Evolutionary conservation across 2,329 filamentous ascomycete genomes (phyloP).

Genomic region (Pseudogymnoascus sp.): DNA sequence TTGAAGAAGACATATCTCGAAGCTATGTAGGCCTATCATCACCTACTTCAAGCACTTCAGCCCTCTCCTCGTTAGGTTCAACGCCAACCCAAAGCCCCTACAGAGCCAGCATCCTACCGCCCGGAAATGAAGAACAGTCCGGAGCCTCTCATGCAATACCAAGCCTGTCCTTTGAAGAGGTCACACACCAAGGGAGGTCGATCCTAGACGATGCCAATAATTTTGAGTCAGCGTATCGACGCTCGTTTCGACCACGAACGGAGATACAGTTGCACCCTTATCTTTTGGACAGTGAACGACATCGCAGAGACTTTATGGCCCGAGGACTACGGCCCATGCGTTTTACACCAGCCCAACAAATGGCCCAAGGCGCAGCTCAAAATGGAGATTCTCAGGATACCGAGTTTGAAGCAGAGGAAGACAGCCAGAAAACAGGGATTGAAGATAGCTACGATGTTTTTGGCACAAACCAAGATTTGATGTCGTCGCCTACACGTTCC

Average conservation of each 20-base stretch:
- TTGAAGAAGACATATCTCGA: conserved; percentile 32
- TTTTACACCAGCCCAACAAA: conserved; percentile 21
- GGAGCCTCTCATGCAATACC: background rate
- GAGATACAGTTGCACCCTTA: conserved; percentile 30
- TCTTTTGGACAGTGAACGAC: conserved; percentile 27
- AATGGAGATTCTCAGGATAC: conserved; percentile 21
- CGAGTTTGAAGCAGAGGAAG: conserved; percentile 20
- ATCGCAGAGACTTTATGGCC: conserved; percentile 24
- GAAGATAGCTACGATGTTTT: conserved; percentile 4
- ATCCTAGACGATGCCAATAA: background rate
- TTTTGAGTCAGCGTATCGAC: conserved; percentile 12
- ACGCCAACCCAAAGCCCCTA: conserved; percentile 13
- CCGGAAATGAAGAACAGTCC: background rate
- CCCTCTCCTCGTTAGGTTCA: conserved; percentile 19
- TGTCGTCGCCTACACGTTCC: background rate
- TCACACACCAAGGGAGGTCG: background rate
- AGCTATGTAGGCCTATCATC: conserved; percentile 34
- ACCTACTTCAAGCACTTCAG: conserved; percentile 21
- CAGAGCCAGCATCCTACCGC: background rate
- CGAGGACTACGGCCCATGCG: conserved; percentile 25
- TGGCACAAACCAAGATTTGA: background rate
- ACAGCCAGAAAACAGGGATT: conserved; percentile 19
- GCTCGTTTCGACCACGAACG: conserved; percentile 25
- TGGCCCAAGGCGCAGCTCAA: conserved; percentile 13
- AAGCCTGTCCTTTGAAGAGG: background rate